Percentiles rank a stretch among this genome's conserved stretches.
Evolutionary conservation across 176 grass and related monocot species (phyloP).

Genomic region (Lolium multiflorum): DNA sequence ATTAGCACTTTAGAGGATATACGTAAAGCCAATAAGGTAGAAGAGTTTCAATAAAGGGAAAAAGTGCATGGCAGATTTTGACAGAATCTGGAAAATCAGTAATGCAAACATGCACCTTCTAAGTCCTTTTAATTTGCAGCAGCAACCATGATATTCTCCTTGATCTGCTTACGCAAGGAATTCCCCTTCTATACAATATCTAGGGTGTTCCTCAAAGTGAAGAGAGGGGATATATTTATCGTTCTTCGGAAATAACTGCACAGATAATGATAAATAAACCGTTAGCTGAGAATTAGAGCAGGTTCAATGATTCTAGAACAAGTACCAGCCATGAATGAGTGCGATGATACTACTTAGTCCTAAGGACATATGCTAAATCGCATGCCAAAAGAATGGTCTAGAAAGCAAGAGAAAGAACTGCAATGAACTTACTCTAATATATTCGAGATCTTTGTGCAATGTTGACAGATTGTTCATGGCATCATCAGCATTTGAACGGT

Average conservation of each 20-base stretch:
- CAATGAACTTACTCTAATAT: conserved; percentile 72
- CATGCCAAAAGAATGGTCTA: conserved; percentile 32
- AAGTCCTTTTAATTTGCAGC: conserved; percentile 86
- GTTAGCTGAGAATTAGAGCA: conserved; percentile 40
- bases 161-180: conserved; percentile 80
- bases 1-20: conserved; percentile 32
- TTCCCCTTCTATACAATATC: conserved; percentile 70
- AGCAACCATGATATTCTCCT: conserved; percentile 76
- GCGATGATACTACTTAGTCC: not conserved
- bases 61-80: conserved; percentile 12
- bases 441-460: conserved; percentile 91
- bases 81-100: conserved; percentile 26
- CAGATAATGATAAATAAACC: conserved; percentile 35
- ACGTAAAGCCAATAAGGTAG: conserved; percentile 2
- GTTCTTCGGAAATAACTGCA: conserved; percentile 95
- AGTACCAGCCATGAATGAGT: conserved; percentile 31
- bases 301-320: conserved; percentile 28
- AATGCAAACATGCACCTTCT: conserved; percentile 61
- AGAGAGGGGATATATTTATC: conserved; percentile 82
- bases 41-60: not conserved
- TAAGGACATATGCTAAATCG: conserved; percentile 3
- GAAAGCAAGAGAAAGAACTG: conserved; percentile 9
- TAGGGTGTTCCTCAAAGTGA: conserved; percentile 60
- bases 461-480: conserved; percentile 65
- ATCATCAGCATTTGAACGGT: conserved; percentile 75